phyloP scores from a whole-genome alignment of 2,329 filamentous ascomycete genomes.

The Epicoccum sorghinum region DNA sequence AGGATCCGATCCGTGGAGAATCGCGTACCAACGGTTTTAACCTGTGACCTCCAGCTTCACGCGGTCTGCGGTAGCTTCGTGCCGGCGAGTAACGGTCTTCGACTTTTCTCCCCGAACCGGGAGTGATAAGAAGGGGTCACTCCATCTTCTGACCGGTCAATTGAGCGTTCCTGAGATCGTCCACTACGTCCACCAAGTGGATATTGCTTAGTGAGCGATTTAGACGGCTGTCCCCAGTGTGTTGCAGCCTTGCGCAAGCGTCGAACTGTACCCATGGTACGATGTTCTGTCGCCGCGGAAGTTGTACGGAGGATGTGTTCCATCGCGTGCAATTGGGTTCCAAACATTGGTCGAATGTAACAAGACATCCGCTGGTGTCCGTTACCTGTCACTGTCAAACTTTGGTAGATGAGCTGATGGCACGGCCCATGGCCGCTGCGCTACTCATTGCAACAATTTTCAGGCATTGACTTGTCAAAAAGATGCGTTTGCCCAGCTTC shows the following conservation, averaged over 20 bases:
- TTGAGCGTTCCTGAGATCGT: not conserved
- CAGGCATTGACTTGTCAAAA: slow-evolving; percentile 5
- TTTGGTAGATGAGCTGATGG: slow-evolving; percentile 10
- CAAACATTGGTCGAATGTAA: not conserved
- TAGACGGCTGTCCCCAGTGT: not conserved
- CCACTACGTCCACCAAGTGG: not conserved
- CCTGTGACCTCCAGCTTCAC: slow-evolving; percentile 6
- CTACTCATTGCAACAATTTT: slow-evolving; percentile 6
- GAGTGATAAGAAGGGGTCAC: not conserved
- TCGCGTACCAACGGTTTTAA: slow-evolving; percentile 7
- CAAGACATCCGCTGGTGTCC: slow-evolving; percentile 7
- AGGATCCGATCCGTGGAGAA: slow-evolving; percentile 10
- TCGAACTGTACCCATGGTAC: not conserved
- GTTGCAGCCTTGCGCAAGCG: slow-evolving; percentile 1
- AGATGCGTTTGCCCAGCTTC: slow-evolving; percentile 5
- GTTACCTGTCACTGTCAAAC: slow-evolving; percentile 17
- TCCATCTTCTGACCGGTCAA: slow-evolving; percentile 2
- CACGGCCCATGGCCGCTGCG: slow-evolving; percentile 9
- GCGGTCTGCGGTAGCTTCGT: slow-evolving; percentile 9
- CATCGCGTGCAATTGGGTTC: slow-evolving; percentile 4
- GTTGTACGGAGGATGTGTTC: not conserved
- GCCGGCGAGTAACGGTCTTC: slow-evolving; percentile 1
- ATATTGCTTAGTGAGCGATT: not conserved
- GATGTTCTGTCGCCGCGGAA: not conserved
- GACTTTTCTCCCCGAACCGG: not conserved